A percentile compares a stretch with the other conserved stretches of the same genome.
Evolutionary conservation across 768 basidiomycete genomes (phyloP).

Genomic region (Mycena vulgaris): DNA sequence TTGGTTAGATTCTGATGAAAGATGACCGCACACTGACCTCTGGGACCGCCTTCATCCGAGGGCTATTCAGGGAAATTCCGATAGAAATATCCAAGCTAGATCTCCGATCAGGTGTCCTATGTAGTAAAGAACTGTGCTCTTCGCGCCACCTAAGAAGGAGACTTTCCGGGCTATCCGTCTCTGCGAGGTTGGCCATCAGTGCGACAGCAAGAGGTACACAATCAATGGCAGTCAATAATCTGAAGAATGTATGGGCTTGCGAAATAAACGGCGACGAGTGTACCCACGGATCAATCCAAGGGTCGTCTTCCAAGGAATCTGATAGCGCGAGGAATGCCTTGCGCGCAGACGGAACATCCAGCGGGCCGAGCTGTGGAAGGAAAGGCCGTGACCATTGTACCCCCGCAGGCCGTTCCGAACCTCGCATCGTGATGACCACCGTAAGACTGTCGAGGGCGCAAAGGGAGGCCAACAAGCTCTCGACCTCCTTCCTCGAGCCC

Average conservation of each 20-base stretch:
- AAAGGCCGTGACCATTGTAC: slow-evolving; percentile 41
- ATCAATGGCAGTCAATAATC: slow-evolving; percentile 37
- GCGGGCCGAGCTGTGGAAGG: slow-evolving; percentile 37
- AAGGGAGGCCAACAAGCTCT: slow-evolving; percentile 34
- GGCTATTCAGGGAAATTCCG: slow-evolving; percentile 37
- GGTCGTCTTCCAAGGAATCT: slow-evolving; percentile 39
- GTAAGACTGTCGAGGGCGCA: slow-evolving; percentile 34
- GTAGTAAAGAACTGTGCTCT: slow-evolving; percentile 37
- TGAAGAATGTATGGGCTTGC: not conserved
- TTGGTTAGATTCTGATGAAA: not conserved
- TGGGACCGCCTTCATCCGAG: slow-evolving; percentile 38
- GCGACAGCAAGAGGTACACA: slow-evolving; percentile 41
- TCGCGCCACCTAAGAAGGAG: slow-evolving; percentile 38
- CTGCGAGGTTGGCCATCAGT: slow-evolving; percentile 40
- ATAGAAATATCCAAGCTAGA: slow-evolving; percentile 42
- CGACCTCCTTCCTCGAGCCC: slow-evolving; percentile 36
- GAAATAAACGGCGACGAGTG: not conserved
- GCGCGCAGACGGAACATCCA: slow-evolving; percentile 36
- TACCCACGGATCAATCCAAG: slow-evolving; percentile 34
- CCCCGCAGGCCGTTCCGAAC: slow-evolving; percentile 40
- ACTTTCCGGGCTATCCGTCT: slow-evolving; percentile 36
- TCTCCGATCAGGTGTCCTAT: slow-evolving; percentile 27
- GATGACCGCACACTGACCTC: slow-evolving; percentile 22
- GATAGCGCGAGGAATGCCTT: slow-evolving; percentile 39
- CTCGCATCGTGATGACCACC: slow-evolving; percentile 41